These are phyloP conservation scores for Psilocybe sp. DNA, from an alignment of 768 basidiomycete species.

Conservation along the genomic window DNA sequence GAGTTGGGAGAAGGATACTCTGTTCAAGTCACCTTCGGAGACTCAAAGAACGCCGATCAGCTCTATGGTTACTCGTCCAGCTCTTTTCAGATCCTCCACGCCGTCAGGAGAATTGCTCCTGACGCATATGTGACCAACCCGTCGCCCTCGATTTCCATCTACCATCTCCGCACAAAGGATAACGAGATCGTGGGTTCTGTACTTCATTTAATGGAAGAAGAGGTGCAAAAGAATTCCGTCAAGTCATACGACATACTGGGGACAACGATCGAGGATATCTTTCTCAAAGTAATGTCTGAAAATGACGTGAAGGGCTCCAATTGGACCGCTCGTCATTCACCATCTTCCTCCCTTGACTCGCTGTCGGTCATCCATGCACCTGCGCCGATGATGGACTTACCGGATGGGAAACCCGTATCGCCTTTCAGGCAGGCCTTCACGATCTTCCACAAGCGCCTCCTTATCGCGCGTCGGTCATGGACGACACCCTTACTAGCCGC, in stretches of 20 bases:
- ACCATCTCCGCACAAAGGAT: constrained; percentile 64
- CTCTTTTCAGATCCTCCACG: constrained; percentile 16
- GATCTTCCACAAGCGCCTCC: constrained; percentile 68
- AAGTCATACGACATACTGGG: constrained; percentile 64
- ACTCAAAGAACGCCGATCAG: constrained; percentile 21
- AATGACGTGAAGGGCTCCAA: constrained; percentile 25
- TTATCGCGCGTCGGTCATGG: constrained; percentile 71
- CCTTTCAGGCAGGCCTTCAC: constrained; percentile 66
- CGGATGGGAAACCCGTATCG: constrained; percentile 49
- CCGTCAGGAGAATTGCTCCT: constrained; percentile 46
- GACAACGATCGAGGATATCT: constrained; percentile 80
- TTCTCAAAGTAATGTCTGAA: constrained; percentile 64
- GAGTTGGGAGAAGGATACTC: constrained; percentile 72
- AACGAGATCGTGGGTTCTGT: constrained; percentile 50
- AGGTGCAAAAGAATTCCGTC: constrained; percentile 31
- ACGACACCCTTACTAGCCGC: constrained; percentile 55
- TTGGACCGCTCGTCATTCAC: constrained; percentile 7
- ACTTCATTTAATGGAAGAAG: constrained; percentile 50
- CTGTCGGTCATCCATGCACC: constrained; percentile 11
- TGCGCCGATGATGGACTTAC: constrained; percentile 39
- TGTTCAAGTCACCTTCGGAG: constrained; percentile 48
- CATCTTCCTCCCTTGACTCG: constrained; percentile 12
- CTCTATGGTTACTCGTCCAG: constrained; percentile 11
- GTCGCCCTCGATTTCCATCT: constrained; percentile 41
- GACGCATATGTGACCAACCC: constrained; percentile 36